phyloP scores from a whole-genome alignment of 2,329 filamentous ascomycete species.

The Trichocomaceae sp. region DNA sequence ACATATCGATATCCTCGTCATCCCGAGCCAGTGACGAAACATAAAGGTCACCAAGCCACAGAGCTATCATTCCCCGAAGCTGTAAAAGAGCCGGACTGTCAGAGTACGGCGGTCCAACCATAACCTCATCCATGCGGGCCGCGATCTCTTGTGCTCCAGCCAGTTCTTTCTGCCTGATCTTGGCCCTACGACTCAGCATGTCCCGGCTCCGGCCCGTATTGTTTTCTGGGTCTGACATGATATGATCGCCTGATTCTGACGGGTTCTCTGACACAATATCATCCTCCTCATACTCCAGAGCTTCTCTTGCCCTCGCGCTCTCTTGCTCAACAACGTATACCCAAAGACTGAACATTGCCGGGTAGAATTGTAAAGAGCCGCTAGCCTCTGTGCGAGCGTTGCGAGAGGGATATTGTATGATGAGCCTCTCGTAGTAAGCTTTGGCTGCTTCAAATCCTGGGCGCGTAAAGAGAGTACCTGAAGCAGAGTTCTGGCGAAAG shows the following conservation, averaged over 20 bases:
- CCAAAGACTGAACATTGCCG: slow-evolving; percentile 73
- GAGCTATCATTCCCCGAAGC: slow-evolving; percentile 64
- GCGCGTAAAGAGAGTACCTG: slow-evolving; percentile 33
- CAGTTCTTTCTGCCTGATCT: slow-evolving; percentile 48
- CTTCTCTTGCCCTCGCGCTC: slow-evolving; percentile 43
- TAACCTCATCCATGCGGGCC: slow-evolving; percentile 61
- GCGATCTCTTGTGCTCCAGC: slow-evolving; percentile 57
- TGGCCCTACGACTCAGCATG: slow-evolving; percentile 27
- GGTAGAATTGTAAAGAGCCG: slow-evolving; percentile 70
- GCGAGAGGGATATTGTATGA: slow-evolving; percentile 68
- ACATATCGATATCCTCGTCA: slow-evolving; percentile 13
- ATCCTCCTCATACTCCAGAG: slow-evolving; percentile 25
- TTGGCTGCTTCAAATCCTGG: slow-evolving; percentile 53
- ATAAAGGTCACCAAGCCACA: slow-evolving; percentile 67
- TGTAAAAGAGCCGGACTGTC: slow-evolving; percentile 60
- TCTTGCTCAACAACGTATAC: slow-evolving; percentile 66
- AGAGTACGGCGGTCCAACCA: slow-evolving; percentile 64
- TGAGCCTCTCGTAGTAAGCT: slow-evolving; percentile 70
- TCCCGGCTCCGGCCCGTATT: slow-evolving; percentile 27
- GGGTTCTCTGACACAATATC: slow-evolving; percentile 20
- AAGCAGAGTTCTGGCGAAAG: slow-evolving; percentile 44
- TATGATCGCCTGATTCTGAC: slow-evolving; percentile 27
- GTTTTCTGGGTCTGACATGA: slow-evolving; percentile 18
- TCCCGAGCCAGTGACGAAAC: slow-evolving; percentile 27
- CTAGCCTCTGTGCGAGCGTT: slow-evolving; percentile 52